A percentile compares a stretch with the other conserved stretches of the same genome.
These are phyloP conservation scores for Boletus rubroflammeus DNA, from an alignment of 768 basidiomycete genomes.

Conservation along the genomic window DNA sequence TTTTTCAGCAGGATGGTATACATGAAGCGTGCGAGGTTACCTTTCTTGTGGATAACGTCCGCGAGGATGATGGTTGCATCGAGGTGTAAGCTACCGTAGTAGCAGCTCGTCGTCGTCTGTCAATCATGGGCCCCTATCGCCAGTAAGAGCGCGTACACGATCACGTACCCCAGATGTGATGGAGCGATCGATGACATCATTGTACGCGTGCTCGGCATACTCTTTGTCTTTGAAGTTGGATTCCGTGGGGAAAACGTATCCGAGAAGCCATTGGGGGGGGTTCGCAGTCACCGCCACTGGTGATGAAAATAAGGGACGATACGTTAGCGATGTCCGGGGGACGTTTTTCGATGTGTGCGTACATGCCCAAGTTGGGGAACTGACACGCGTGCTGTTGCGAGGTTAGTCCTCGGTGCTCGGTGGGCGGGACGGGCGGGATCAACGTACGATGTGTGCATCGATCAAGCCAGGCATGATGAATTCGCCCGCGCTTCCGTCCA, in stretches of 20 bases:
- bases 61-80: constrained; percentile 77
- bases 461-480: constrained; percentile 86
- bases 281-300: constrained; percentile 75
- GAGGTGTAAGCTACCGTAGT: constrained; percentile 79
- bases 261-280: constrained; percentile 83
- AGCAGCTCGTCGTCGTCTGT: constrained; percentile 87
- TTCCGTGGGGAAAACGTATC: constrained; percentile 85
- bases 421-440: not conserved
- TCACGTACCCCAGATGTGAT: constrained; percentile 69
- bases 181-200: constrained; percentile 60
- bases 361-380: constrained; percentile 38
- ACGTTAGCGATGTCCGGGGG: not conserved
- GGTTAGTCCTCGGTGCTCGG: not conserved
- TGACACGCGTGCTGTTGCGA: constrained; percentile 32
- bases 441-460: constrained; percentile 83
- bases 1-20: not conserved
- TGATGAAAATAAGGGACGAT: not conserved
- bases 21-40: constrained; percentile 29
- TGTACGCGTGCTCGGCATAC: constrained; percentile 68
- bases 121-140: constrained; percentile 1
- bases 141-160: not conserved
- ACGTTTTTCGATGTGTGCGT: not conserved
- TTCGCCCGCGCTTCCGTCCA: constrained; percentile 42
- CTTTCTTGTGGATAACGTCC: constrained; percentile 57
- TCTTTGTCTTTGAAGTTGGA: constrained; percentile 59